These are phyloP conservation scores for Lentinula edodes DNA, from an alignment of 768 basidiomycete genomes.

Conservation along the genomic window DNA sequence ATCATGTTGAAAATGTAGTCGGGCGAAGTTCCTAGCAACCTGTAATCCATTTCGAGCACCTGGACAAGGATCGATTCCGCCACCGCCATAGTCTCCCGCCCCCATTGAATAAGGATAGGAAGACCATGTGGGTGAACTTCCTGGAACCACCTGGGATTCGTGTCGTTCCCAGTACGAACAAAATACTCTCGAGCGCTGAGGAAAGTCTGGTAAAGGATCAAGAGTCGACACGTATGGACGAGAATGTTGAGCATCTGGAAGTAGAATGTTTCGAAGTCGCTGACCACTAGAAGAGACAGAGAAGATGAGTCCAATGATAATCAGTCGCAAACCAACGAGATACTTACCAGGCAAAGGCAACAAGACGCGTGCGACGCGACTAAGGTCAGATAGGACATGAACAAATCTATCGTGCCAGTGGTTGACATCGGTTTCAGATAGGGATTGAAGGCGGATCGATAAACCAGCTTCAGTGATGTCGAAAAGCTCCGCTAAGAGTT, in stretches of 20 bases:
- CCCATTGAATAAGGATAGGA: constrained; percentile 30
- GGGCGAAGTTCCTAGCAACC: constrained; percentile 29
- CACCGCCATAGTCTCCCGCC: constrained; percentile 28
- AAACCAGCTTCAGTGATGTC: constrained; percentile 21
- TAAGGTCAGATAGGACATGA: constrained; percentile 20
- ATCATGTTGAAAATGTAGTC: constrained; percentile 35
- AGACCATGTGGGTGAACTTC: constrained; percentile 26
- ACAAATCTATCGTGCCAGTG: constrained; percentile 5
- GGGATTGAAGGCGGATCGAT: constrained; percentile 17
- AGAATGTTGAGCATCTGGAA: constrained; percentile 6
- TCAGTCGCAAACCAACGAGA: background rate
- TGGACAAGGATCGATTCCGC: constrained; percentile 30
- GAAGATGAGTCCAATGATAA: background rate
- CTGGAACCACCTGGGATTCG: constrained; percentile 1
- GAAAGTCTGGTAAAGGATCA: constrained; percentile 1
- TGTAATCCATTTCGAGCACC: constrained; percentile 23
- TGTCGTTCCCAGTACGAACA: background rate
- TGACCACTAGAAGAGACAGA: constrained; percentile 1
- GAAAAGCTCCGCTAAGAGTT: constrained; percentile 25
- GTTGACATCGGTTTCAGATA: constrained; percentile 19
- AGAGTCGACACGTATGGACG: constrained; percentile 1
- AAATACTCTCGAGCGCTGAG: background rate
- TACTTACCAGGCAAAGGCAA: constrained; percentile 7
- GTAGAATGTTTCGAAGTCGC: constrained; percentile 7
- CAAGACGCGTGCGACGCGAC: constrained; percentile 6